Percentiles rank a stretch among this genome's conserved stretches.
phyloP scores from a whole-genome alignment of 2,329 filamentous ascomycete genomes.

The Hypoxylon sp. region DNA sequence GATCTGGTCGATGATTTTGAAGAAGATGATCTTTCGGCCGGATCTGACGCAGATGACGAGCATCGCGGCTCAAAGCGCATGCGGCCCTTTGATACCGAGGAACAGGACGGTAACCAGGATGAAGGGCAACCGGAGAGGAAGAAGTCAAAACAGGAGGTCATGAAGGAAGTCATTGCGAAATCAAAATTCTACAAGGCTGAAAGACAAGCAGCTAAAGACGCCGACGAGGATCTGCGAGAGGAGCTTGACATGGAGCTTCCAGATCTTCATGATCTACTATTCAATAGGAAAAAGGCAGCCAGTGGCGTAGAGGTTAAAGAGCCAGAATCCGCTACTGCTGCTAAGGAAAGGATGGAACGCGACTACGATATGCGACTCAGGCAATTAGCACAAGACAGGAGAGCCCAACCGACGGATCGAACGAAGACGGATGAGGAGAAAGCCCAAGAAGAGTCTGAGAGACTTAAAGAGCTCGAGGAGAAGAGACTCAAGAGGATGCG shows the following conservation, averaged over 20 bases:
- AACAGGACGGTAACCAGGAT: slow-evolving; percentile 65
- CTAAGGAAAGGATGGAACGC: slow-evolving; percentile 80
- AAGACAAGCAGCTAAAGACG: slow-evolving; percentile 91
- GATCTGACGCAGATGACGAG: slow-evolving; percentile 72
- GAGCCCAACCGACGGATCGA: slow-evolving; percentile 86
- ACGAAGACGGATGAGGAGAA: slow-evolving; percentile 94
- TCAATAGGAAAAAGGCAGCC: slow-evolving; percentile 60
- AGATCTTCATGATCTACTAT: slow-evolving; percentile 81
- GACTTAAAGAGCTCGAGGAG: slow-evolving; percentile 85
- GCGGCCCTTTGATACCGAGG: slow-evolving; percentile 65
- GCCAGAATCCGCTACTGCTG: slow-evolving; percentile 65
- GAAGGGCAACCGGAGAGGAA: slow-evolving; percentile 82
- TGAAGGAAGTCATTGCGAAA: slow-evolving; percentile 98
- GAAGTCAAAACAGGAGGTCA: slow-evolving; percentile 96
- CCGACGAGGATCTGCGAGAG: slow-evolving; percentile 88
- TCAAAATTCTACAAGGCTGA: slow-evolving; percentile 97
- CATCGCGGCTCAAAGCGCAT: slow-evolving; percentile 70
- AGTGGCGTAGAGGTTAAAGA: slow-evolving; percentile 50
- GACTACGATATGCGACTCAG: slow-evolving; percentile 90
- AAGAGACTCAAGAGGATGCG: slow-evolving; percentile 88
- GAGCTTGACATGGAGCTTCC: slow-evolving; percentile 88
- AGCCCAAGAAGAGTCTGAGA: slow-evolving; percentile 81
- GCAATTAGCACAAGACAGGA: slow-evolving; percentile 85
- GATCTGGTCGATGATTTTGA: slow-evolving; percentile 80
- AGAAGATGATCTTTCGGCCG: slow-evolving; percentile 77